Conservation (phyloP, 2,329 filamentous ascomycete genomes). For the Penicillium paneum region DNA sequence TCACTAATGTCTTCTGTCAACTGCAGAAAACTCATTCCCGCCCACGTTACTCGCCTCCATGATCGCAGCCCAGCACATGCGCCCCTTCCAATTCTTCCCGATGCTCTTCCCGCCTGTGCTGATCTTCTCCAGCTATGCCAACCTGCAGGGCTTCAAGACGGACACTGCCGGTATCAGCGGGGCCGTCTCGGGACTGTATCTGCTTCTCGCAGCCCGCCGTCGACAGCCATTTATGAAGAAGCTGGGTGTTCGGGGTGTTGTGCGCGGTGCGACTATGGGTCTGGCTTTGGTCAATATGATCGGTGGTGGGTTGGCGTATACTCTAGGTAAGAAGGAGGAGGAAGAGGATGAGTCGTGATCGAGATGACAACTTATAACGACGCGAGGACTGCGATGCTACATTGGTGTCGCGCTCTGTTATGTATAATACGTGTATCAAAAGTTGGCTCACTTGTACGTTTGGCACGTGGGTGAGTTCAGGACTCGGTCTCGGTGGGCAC, state of each 20-base stretch:
- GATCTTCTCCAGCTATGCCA: constrained; percentile 64
- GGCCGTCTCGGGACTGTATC: constrained; percentile 63
- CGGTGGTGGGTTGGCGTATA: constrained; percentile 47
- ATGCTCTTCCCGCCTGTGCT: constrained; percentile 66
- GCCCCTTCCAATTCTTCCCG: constrained; percentile 63
- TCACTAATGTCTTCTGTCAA: constrained; percentile 9
- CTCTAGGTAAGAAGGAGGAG: constrained; percentile 41
- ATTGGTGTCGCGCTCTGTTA: neutral
- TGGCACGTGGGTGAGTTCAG: neutral
- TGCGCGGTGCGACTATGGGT: constrained; percentile 47
- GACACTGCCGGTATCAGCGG: constrained; percentile 63
- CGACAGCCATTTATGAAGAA: constrained; percentile 48
- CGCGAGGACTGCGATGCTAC: neutral
- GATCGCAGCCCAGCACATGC: constrained; percentile 63
- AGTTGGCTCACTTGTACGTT: neutral
- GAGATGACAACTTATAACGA: neutral
- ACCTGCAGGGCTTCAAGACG: constrained; percentile 59
- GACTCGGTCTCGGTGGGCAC: neutral
- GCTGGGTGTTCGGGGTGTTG: constrained; percentile 44
- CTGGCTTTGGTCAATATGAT: constrained; percentile 47
- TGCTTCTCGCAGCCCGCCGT: constrained; percentile 60
- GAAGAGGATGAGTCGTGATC: constrained; percentile 29
- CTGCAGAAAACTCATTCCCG: constrained; percentile 60
- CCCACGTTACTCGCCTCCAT: constrained; percentile 64
- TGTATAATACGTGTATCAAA: constrained; percentile 7